Conservation (phyloP, 2,329 filamentous ascomycete genomes). For the Aspergillus phoenicis region DNA sequence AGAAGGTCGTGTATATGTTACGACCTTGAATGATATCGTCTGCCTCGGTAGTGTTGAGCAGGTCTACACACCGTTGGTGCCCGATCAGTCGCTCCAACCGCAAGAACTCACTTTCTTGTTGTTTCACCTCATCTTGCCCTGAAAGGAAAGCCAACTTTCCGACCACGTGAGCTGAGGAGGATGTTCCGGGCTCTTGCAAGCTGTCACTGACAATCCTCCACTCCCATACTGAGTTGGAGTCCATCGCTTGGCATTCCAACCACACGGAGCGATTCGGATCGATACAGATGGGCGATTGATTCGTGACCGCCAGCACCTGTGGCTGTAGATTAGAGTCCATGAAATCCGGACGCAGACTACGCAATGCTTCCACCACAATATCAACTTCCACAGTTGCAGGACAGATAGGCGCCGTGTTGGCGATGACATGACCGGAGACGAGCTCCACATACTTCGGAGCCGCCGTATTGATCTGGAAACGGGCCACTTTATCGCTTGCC, state of each 20-base stretch:
- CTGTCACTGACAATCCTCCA: too few species aligned
- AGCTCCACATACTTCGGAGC: slow-evolving; percentile 37
- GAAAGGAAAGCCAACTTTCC: too few species aligned
- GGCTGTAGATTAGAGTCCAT: slow-evolving; percentile 23
- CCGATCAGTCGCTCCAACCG: slow-evolving; percentile 37
- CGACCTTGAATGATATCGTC: slow-evolving; percentile 4
- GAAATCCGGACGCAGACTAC: slow-evolving; percentile 34
- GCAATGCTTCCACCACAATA: slow-evolving; percentile 36
- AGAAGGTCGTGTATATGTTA: slow-evolving; percentile 21
- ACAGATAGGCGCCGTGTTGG: slow-evolving; percentile 41
- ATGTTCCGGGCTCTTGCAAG: too few species aligned
- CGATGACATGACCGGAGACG: slow-evolving; percentile 45
- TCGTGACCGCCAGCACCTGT: slow-evolving; percentile 31
- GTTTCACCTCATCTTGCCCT: too few species aligned
- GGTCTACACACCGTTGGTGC: too few species aligned
- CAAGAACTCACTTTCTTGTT: slow-evolving; percentile 23
- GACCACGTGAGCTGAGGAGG: too few species aligned
- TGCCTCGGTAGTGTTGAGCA: too few species aligned
- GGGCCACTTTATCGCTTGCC: slow-evolving; percentile 16
- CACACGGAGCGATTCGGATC: slow-evolving; percentile 24
- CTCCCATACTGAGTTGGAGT: too few species aligned
- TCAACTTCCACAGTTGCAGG: slow-evolving; percentile 47
- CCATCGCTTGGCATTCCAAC: too few species aligned
- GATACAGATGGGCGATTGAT: slow-evolving; percentile 36
- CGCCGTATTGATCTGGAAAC: slow-evolving; percentile 49